phyloP scores from a whole-genome alignment of 345 rosid species.

The Excoecaria agallocha region DNA sequence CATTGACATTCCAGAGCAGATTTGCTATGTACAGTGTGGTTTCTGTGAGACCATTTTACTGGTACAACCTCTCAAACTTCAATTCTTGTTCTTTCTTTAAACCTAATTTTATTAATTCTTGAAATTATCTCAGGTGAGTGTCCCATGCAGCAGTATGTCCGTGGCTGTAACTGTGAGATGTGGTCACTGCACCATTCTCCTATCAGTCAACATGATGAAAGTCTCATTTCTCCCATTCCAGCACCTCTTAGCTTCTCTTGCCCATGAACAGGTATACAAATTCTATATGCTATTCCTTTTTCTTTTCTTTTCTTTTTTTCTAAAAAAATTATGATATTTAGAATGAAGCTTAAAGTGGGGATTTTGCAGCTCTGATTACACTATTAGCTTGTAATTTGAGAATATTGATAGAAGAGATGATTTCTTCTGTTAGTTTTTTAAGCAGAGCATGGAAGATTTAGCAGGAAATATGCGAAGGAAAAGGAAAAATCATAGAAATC shows the following conservation, averaged over 20 bases:
- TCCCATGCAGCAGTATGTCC: constrained; percentile 79
- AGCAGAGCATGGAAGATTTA: too few species aligned
- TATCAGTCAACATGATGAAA: constrained; percentile 87
- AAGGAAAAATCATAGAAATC: too few species aligned
- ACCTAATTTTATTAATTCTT: neutral
- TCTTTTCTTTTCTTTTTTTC: too few species aligned
- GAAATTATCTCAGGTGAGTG: constrained; percentile 63
- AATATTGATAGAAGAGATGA: too few species aligned
- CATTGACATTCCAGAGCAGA: constrained; percentile 82
- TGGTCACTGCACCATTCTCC: constrained; percentile 90
- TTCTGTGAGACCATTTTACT: constrained; percentile 87
- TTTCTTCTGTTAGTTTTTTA: too few species aligned
- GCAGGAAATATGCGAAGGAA: too few species aligned
- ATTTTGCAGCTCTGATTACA: too few species aligned
- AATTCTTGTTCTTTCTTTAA: neutral
- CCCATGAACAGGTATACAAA: constrained; percentile 27
- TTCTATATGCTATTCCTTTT: neutral
- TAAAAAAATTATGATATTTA: too few species aligned
- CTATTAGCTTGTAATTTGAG: too few species aligned
- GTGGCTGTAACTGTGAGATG: constrained; percentile 93
- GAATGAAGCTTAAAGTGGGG: too few species aligned
- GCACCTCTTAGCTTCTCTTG: constrained; percentile 68
- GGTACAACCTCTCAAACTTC: constrained; percentile 30
- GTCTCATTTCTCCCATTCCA: constrained; percentile 86
- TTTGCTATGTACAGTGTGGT: constrained; percentile 96